phyloP scores from a whole-genome alignment of 345 rosid species.

The Eucalyptus polybractea region DNA sequence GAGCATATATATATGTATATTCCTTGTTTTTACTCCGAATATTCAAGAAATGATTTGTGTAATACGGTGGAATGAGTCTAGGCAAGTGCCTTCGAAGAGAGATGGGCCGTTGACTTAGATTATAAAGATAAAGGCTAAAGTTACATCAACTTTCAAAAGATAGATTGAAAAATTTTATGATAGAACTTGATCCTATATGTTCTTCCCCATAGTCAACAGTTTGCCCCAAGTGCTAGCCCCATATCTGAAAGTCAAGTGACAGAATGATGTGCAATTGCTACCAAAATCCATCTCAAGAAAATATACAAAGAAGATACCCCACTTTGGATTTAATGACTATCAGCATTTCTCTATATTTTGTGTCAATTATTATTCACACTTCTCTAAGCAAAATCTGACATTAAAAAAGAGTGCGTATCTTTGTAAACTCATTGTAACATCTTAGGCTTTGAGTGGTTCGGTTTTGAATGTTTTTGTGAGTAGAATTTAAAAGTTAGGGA shows the following conservation, averaged over 20 bases:
- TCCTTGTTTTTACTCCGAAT: not conserved
- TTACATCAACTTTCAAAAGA: not conserved
- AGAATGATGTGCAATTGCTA: not conserved
- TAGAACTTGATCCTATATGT: not conserved
- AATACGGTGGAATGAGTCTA: not conserved
- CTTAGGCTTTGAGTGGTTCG: not conserved
- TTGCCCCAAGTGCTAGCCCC: not conserved
- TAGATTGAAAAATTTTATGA: not conserved
- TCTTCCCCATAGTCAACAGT: not conserved
- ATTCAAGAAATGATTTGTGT: not conserved
- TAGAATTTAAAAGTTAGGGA: not conserved
- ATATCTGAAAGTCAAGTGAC: not conserved
- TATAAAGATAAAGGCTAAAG: not conserved
- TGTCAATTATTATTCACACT: not conserved
- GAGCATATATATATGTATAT: not conserved
- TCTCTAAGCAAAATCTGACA: not conserved
- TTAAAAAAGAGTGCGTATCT: not conserved
- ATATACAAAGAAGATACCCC: not conserved
- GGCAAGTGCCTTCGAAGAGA: not conserved
- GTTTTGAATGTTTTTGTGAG: not conserved
- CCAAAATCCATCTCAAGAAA: not conserved
- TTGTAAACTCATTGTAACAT: not conserved
- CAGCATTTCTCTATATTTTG: not conserved
- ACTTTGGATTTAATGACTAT: not conserved
- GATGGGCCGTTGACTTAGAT: not conserved